These are phyloP conservation scores for Lasiosphaeris hirsuta DNA, from an alignment of 495 filamentous ascomycete species.

Conservation along the genomic window DNA sequence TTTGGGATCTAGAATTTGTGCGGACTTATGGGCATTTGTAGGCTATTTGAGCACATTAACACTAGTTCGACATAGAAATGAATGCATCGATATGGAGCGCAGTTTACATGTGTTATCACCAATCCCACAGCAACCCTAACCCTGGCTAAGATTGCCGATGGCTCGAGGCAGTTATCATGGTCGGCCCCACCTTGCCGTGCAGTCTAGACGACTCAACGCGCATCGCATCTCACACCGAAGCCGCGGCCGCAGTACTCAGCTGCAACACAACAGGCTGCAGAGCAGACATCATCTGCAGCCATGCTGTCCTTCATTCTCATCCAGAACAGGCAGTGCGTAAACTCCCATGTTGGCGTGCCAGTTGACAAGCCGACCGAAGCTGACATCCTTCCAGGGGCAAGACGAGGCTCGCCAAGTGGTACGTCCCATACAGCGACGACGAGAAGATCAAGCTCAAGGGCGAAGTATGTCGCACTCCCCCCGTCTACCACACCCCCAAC, in stretches of 20 bases:
- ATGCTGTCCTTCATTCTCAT: slow-evolving; percentile 94
- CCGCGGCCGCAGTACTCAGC: neutral
- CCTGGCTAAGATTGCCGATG: neutral
- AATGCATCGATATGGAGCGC: too few species aligned
- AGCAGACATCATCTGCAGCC: neutral
- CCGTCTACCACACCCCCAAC: neutral
- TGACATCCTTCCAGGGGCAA: slow-evolving; percentile 67
- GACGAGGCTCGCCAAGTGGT: slow-evolving; percentile 98
- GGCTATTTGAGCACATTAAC: too few species aligned
- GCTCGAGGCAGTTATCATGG: too few species aligned
- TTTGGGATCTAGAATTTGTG: too few species aligned
- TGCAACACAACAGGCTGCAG: slow-evolving; percentile 4
- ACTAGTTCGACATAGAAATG: too few species aligned
- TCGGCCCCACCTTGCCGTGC: neutral
- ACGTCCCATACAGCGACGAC: slow-evolving; percentile 94
- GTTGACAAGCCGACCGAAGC: neutral
- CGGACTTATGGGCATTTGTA: too few species aligned
- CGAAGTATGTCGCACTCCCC: slow-evolving; percentile 50
- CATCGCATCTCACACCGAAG: slow-evolving; percentile 1
- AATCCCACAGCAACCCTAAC: neutral
- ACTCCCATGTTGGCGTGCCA: neutral
- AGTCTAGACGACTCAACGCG: neutral
- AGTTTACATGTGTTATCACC: too few species aligned
- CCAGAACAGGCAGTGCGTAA: slow-evolving; percentile 84
- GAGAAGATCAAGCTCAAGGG: slow-evolving; percentile 96